Evolutionary conservation across 768 basidiomycete species (phyloP), one percentile per base, ranked within the genome.

Genomic region (Gloeopeniophorella convolvens): DNA sequence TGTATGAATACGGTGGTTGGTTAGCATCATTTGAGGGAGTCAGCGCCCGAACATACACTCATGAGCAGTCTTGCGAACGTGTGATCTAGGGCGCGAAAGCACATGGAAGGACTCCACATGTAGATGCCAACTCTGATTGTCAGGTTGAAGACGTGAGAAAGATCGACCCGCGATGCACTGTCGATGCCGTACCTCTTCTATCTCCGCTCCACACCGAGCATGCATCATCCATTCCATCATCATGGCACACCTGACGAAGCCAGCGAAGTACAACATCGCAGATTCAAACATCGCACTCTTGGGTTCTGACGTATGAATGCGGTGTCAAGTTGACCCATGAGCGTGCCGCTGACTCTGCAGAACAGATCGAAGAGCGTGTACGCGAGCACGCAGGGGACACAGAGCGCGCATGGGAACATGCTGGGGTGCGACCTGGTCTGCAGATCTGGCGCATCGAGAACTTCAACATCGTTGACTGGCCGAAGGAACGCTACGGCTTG

Each of bases 261-360:
- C 71, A 4, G 67, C 71, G 3, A 60, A 62, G 21, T 83, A 80
- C 61, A 69, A 79, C 59, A 82, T 84, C 58, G 71, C 79, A 58
- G 78, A 82, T 58, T 76, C 77, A 2, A 81, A 82, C 57, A 81
- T 79, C 36, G 77, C 77, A 15, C 69, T 83, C 33, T 69, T 83
- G 8, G 81, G 80, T 39, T 79, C 79, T 37, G 79, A 82, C 62
- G 79, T 79, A 63, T 58, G 76, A n/a, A n/a, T n/a, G n/a, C n/a
- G n/a, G n/a, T 64, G 13, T 16, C 33, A 16, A 21, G 21, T 28
- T 13, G 35, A 18, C 42, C 11, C 27, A 12, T 7, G 32, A 24
- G 37, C 48, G 16, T 33, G 21, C 6, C 21, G 36, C 35, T 28
- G 24, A 20, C 45, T 23, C 18, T 8, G 21, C 5, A 36, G 13